phyloP scores from a whole-genome alignment of 78 protist genomes.

The Isochrysis galbana region DNA sequence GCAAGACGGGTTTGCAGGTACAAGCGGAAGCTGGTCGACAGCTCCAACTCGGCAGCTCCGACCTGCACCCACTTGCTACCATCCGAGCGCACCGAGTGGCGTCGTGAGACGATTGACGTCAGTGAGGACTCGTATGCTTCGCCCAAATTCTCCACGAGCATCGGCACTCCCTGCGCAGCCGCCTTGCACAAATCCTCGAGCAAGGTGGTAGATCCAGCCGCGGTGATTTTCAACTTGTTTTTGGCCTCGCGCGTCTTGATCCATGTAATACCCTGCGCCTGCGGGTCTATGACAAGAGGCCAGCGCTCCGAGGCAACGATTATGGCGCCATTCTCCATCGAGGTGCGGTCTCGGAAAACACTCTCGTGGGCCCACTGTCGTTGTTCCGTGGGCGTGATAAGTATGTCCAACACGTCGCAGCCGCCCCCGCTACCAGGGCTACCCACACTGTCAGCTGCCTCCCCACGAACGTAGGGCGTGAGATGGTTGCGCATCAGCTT shows the following conservation, averaged over 20 bases:
- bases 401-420: constrained; percentile 38
- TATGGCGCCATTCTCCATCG: constrained; percentile 86
- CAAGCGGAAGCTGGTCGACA: constrained; percentile 40
- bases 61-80: constrained; percentile 47
- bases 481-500: constrained; percentile 26
- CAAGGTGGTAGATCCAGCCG: constrained; percentile 21
- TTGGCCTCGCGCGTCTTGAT: constrained; percentile 40
- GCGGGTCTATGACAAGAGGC: constrained; percentile 94
- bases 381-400: constrained; percentile 51
- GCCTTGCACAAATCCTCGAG: not conserved
- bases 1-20: constrained; percentile 59
- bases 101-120: constrained; percentile 62
- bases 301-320: constrained; percentile 66
- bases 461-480: constrained; percentile 33
- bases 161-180: constrained; percentile 43
- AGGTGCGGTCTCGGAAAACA: constrained; percentile 83
- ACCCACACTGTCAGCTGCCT: constrained; percentile 37
- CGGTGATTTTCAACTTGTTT: constrained; percentile 41
- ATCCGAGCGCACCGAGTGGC: constrained; percentile 42
- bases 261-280: constrained; percentile 78
- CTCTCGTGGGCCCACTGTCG: constrained; percentile 84
- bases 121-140: constrained; percentile 60
- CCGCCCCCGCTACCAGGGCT: constrained; percentile 6
- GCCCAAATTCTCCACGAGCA: constrained; percentile 61
- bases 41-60: constrained; percentile 61